Base-by-base conservation (phyloP, 345 rosid genomes). In the Linum trigynum region DNA sequence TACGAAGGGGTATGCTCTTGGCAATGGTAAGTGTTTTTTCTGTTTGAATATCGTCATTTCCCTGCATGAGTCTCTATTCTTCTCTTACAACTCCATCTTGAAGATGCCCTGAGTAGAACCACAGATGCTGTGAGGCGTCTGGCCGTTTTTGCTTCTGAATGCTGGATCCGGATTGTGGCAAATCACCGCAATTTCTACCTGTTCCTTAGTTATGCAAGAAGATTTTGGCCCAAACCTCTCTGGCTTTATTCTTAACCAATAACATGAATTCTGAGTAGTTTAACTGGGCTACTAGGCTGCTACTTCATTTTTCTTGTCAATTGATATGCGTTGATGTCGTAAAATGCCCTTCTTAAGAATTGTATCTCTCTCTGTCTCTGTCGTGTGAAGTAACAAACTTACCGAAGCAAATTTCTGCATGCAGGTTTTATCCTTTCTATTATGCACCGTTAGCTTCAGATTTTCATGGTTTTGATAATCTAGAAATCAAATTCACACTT, bases 371-470 rank as follows among this genome's bases (percentile, higher is more conserved):
- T 62, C 32, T 56, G 43, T 3, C 5, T 8, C 39, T 57, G 12
- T 23, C 35, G n/a, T 16, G 39, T 63, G 32, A 23, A 23, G 32
- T 23, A 23, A 23, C 32, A 23, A 23, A 23, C 32, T 23, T 23
- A 23, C 32, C 32, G 32, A 23, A 23, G 32, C 32, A 23, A 23
- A 23, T 23, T 23, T 38, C n/a, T 15, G 55, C 61, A 39, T 70
- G 61, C 35, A 76, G 79, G 79, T 76, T 76, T 68, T 76, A 76
- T 55, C 79, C 79, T 23, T 76, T 69, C 55, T 76, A 76, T 66
- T 76, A 76, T 69, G 80, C 80, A 11, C 80, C 80, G 42, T 76
- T 72, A 62, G 76, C 80, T 4, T 76, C 80, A n/a, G 80, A 76
- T 72, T 69, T 76, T 63, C 15, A 23, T 40, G 74, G 57, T 59